Evolutionary conservation across 129 eudicot species (phyloP), one percentile per base, ranked within the genome.

Genomic region (Flaveria linearis): DNA sequence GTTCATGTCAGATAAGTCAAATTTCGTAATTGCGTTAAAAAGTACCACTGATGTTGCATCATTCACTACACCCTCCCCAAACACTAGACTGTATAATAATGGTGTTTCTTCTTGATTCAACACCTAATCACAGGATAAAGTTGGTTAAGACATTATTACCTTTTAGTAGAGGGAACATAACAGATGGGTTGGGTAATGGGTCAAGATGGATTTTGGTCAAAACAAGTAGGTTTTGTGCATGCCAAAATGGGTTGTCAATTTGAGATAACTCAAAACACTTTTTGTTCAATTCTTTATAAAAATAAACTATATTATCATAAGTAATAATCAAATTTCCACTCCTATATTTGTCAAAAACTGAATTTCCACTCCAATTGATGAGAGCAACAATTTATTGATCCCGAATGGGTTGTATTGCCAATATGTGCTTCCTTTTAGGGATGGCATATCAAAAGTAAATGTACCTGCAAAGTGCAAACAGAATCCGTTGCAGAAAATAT

Each of bases 401-500:
- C 64, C 33, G 11, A 60, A 60, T 25, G 66, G 66, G 41, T 60
- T 16, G n/a, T 10, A 60, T 23, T 23, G 66, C 2, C 15, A 10
- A 25, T 60, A n/a, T 49, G 14, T 76, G 16, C 11, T 76, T 63
- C 43, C 52, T 49, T 45, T 60, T 14, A 78, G 47, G 42, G n/a
- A 60, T 60, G 33, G 15, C 45, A 64, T 25, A 63, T 52, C 45
- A 7, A 11, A 62, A 72, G 76, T 52, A 25, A 45, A 55, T 39
- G 47, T 80, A 93, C 98, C 98, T 93, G 98, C 80, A 90, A 84
- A 25, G 92, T 87, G 86, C 92, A 90, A 53, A 93, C 98, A 73
- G 97, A 88, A 82, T 93, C 98, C 39, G 98, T 90, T 46, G 98
- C 98, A 41, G 98, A 88, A 78, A 93, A 90, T 66, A 93, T 90